These are phyloP conservation scores for Trichoderma cornu-damae DNA, from an alignment of 2,329 filamentous ascomycete genomes.

Conservation along the genomic window DNA sequence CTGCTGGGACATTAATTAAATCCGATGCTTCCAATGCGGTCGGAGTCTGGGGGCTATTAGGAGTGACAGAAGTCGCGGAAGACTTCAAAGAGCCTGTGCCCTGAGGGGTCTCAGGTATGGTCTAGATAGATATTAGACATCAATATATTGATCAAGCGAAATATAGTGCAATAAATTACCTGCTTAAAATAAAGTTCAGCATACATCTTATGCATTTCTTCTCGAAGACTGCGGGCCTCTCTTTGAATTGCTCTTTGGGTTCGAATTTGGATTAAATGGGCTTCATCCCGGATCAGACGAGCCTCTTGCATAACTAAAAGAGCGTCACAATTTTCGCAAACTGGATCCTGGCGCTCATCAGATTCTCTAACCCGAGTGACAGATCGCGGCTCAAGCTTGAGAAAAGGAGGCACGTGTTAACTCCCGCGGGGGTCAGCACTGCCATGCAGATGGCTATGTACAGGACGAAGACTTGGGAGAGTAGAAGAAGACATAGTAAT, in stretches of 20 bases:
- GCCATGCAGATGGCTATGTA: background rate
- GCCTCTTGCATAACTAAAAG: background rate
- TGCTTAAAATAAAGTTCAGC: background rate
- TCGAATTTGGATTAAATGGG: background rate
- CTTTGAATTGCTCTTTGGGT: background rate
- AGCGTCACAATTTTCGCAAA: background rate
- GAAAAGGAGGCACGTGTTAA: background rate
- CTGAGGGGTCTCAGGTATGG: background rate
- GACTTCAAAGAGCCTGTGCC: background rate
- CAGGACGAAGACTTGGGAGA: background rate
- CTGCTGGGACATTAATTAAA: background rate
- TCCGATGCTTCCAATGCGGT: background rate
- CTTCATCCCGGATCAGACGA: background rate
- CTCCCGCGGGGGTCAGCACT: background rate
- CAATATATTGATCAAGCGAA: too few species aligned
- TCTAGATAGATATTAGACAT: background rate
- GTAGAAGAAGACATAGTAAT: background rate
- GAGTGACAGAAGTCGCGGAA: background rate
- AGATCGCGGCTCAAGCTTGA: background rate
- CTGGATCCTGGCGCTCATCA: background rate
- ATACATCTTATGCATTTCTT: constrained; percentile 1
- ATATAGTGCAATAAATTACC: background rate
- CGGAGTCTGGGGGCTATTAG: constrained; percentile 1
- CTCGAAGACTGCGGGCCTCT: background rate
- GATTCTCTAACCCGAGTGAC: background rate